Base-by-base conservation (phyloP, 192 early-diverging fungal species). In the Coemansia sp. region DNA sequence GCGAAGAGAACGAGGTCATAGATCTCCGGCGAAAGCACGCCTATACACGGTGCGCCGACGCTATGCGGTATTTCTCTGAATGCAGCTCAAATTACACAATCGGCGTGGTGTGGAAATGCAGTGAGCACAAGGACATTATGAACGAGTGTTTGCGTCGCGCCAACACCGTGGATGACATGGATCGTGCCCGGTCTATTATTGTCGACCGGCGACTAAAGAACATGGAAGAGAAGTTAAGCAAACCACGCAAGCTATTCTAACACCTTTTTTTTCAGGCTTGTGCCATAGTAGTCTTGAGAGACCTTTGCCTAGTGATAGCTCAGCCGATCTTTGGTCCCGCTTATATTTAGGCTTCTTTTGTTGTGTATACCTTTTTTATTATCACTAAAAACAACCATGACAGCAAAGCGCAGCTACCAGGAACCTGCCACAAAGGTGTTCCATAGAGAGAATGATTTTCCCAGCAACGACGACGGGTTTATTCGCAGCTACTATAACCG, bases 81-180 rank as follows among this genome's bases (percentile, higher is more conserved):
- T 83, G 80, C 55, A 83, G 80, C 64, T 36, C 76, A 17, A 55
- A 77, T 32, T 74, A 83, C 75, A 83, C 80, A 4, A 63, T 83
- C 17, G 64, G 75, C 21, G 80, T 83, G 1, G 57, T 83, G 17
- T 83, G 80, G 80, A 83, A 73, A 39, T 83, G 80, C 62, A 72
- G 48, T 23, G 80, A 69, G 64, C 38, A 68, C 6, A 77, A 72
- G 44, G 63, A 69, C 2, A 77, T 83, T 4, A 83, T 83, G 80
- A 83, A 83, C 73, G 80, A 83, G 72, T 83, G 80, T 25, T 31
- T 83, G 75, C 75, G 80, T 19, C 72, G 80, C 14, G 80, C 73
- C 34, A 83, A 78, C 59, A 77, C 80, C 8, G 62, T 77, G 11
- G 75, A 83, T 15, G 75, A 77, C 39, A 83, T 83, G 75, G 80